Evolutionary conservation across 2,329 filamentous ascomycete genomes (phyloP), one percentile per base, ranked within the genome.

Genomic region (Fusarium vanettenii): DNA sequence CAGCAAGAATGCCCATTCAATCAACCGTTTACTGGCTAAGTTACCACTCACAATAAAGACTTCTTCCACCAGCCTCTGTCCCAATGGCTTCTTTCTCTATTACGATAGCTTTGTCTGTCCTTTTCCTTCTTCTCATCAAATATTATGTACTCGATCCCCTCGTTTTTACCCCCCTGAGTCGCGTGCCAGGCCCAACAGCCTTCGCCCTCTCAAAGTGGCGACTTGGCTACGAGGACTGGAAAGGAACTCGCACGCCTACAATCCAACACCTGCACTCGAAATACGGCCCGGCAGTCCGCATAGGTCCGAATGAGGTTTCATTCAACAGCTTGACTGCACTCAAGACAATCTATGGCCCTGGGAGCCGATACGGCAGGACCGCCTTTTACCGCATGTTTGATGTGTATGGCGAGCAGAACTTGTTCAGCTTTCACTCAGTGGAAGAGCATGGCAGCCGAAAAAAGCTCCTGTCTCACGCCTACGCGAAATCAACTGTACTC

Each of bases 311-410:
- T 60, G 86, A 88, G 71, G 78, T 89, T 1, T 85, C 84, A 0
- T 84, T 85, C 72, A 80, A 80, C 22, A 82, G 78, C 6, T 78
- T 88, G 0, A 79, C 84, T 0, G 88, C 88, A 0, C 70, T 89
- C 41, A 83, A 85, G n/a, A 84, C 84, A 1, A 89, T 90, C 25
- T 90, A 90, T 76, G 87, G 88, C 0, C 85, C 88, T 1, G 88
- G 89, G 2, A 86, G 83, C 55, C 84, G 84, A 0, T 90, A 86
- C 65, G 87, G 86, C 45, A 79, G 87, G 43, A 88, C 87, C 0
- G 56, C 61, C 1, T 90, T 89, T 73, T 90, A 90, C 65, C 83
- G 85, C 52, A 89, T 90, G 86, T 90, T 90, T 67, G 87, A 89
- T 71, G 86, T 84, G 0, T 89, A 88, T 60, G 87, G 87, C 0